Evolutionary conservation across 352 stramenopile species (phyloP), one percentile per base, ranked within the genome.

Genomic region (Poterioochromonas sp.): DNA sequence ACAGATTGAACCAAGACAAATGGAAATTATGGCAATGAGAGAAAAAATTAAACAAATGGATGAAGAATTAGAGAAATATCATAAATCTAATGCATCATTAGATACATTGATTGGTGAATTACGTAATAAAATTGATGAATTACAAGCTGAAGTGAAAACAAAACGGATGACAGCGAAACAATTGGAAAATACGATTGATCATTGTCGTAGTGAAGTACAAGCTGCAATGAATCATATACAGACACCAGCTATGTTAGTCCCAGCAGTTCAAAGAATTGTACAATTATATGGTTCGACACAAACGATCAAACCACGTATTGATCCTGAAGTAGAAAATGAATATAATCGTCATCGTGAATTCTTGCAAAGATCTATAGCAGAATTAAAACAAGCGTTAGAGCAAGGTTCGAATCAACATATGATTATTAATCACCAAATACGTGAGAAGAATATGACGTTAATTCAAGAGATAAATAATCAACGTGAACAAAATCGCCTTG

Each of bases 11-110:
- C 93, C 93, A 26, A 89, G 92, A 3, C 92, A 97, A 77, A 91
- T 91, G 40, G 93, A 97, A 77, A 97, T 97, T 71, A 84, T 87
- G 0, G 89, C 91, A 78, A 96, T 97, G 91, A 94, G 94, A 81
- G 90, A 92, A 60, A 89, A 97, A 80, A 97, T 97, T 76, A 93
- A 97, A 81, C 90, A 95, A 78, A 96, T 97, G 92, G 92, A 97
- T 69, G 86, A 88, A 0, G 91, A 96, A 80, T 82, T 97, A 41
- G 92, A 96, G 82, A 90, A 95, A 78, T 97, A 95, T 78, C 93
- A 97, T 83, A 96, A 96, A 83, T 94, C 88, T 77, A 97, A 97
- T 73, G 91, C 91, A 12, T 87, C 90, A 29, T 79, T 97, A 29
- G 93, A 97, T 71, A 84, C 93, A 32, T 95, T 96, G 88, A 97